Percentiles rank a stretch among this genome's conserved stretches.
Evolutionary conservation across 805 yeast genomes (phyloP).

Genomic region (Saccharomycopsis babjevae): DNA sequence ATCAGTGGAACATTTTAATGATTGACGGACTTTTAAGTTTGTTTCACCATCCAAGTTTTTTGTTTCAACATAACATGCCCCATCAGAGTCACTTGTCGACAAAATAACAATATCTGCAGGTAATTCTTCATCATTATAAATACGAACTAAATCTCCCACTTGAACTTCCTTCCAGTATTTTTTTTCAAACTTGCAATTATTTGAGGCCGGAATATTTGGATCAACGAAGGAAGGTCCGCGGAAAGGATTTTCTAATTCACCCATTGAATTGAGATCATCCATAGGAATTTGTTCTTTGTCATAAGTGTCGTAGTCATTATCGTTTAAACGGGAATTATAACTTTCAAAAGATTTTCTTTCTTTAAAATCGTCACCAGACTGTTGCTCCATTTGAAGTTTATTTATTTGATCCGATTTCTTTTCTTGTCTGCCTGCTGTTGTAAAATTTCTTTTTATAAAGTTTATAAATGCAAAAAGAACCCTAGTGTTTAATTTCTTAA

Average conservation of each 20-base stretch:
- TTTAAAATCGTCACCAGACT: slow-evolving; percentile 20
- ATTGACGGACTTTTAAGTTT: slow-evolving; percentile 66
- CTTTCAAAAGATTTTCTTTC: slow-evolving; percentile 32
- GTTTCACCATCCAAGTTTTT: slow-evolving; percentile 78
- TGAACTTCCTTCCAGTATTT: slow-evolving; percentile 38
- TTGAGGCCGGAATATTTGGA: slow-evolving; percentile 31
- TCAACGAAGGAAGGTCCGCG: slow-evolving; percentile 14
- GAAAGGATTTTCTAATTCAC: slow-evolving; percentile 21
- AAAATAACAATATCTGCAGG: slow-evolving; percentile 66
- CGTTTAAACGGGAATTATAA: slow-evolving; percentile 22
- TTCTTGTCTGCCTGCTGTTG: slow-evolving; percentile 26
- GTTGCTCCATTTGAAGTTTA: not conserved
- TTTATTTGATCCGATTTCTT: slow-evolving; percentile 20
- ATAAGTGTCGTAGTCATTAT: slow-evolving; percentile 1
- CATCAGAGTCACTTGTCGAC: slow-evolving; percentile 58
- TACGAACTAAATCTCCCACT: slow-evolving; percentile 66
- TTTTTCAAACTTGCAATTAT: slow-evolving; percentile 26
- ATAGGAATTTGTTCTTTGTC: slow-evolving; percentile 21
- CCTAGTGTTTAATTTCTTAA: slow-evolving; percentile 44
- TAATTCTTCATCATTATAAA: slow-evolving; percentile 64
- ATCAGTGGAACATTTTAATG: slow-evolving; percentile 49
- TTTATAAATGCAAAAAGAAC: slow-evolving; percentile 19
- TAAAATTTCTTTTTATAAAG: slow-evolving; percentile 23
- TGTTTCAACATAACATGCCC: slow-evolving; percentile 68
- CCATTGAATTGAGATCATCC: slow-evolving; percentile 20